These are phyloP conservation scores for Barbatosphaeria neglecta DNA, from an alignment of 495 filamentous ascomycete species.

Conservation along the genomic window DNA sequence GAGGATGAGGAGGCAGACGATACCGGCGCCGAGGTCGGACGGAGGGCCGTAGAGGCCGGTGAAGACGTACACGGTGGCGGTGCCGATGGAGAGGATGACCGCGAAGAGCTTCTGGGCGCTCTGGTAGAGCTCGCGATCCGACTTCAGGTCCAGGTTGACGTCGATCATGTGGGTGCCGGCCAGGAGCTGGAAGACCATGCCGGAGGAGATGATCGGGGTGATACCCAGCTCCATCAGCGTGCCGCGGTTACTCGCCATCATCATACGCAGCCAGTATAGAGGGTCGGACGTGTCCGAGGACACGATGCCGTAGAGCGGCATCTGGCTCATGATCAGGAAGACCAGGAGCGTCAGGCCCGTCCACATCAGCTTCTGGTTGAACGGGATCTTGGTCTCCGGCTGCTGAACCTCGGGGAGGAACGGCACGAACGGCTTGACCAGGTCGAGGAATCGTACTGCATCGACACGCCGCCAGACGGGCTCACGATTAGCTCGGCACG, in stretches of 20 bases:
- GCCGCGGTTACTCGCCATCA: slow-evolving; percentile 97
- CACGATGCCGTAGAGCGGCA: slow-evolving; percentile 94
- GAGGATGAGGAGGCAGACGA: slow-evolving; percentile 93
- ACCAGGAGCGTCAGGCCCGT: slow-evolving; percentile 92
- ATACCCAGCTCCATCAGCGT: slow-evolving; percentile 99
- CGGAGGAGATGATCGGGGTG: slow-evolving; percentile 96
- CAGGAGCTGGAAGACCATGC: slow-evolving; percentile 99
- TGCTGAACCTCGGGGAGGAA: slow-evolving; percentile 97
- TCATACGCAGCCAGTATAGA: slow-evolving; percentile 99
- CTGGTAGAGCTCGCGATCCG: slow-evolving; percentile 98
- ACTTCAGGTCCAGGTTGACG: slow-evolving; percentile 98
- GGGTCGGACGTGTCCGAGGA: slow-evolving; percentile 96
- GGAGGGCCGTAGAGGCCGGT: slow-evolving; percentile 96
- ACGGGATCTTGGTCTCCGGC: slow-evolving; percentile 91
- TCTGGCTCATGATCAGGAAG: slow-evolving; percentile 99
- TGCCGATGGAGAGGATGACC: slow-evolving; percentile 93
- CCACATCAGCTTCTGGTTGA: slow-evolving; percentile 99
- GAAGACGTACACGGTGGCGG: slow-evolving; percentile 92
- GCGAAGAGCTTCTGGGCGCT: slow-evolving; percentile 99
- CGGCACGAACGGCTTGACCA: slow-evolving; percentile 98
- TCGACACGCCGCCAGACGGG: slow-evolving; percentile 15
- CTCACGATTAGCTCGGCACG: slow-evolving; percentile 23
- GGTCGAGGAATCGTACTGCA: slow-evolving; percentile 95
- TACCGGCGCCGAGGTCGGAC: slow-evolving; percentile 89
- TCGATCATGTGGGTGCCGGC: slow-evolving; percentile 99